These are phyloP conservation scores for Leccinum disarticulatum DNA, from an alignment of 768 basidiomycete genomes.

Conservation along the genomic window DNA sequence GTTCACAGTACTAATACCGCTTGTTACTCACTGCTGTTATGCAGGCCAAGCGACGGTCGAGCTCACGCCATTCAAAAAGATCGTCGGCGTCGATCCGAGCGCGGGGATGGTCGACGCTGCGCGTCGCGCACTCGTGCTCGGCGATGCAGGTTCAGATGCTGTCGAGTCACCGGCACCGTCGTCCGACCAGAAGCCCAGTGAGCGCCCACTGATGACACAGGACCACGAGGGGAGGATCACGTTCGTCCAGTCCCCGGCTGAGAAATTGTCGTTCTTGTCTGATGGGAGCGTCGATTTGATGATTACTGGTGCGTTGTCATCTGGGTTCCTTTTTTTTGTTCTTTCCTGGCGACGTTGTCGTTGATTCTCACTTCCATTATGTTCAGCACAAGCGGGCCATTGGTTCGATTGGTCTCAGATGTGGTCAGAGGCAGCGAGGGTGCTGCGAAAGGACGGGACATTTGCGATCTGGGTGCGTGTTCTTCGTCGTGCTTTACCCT, in stretches of 20 bases:
- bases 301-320: constrained; percentile 49
- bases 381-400: constrained; percentile 74
- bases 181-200: not conserved
- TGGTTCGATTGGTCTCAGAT: constrained; percentile 78
- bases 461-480: constrained; percentile 69
- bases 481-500: not conserved
- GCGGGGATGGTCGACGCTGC: constrained; percentile 67
- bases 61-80: constrained; percentile 54
- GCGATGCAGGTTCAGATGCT: constrained; percentile 11
- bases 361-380: constrained; percentile 42
- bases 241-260: constrained; percentile 47
- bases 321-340: constrained; percentile 34
- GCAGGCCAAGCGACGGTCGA: constrained; percentile 70
- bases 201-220: not conserved
- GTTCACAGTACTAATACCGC: too few relatives aligned
- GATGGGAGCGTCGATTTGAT: constrained; percentile 35
- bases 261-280: constrained; percentile 48
- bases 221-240: constrained; percentile 23
- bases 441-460: constrained; percentile 60
- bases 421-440: constrained; percentile 66
- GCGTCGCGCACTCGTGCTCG: constrained; percentile 17
- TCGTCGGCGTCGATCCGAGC: constrained; percentile 75
- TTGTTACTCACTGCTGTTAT: not conserved
- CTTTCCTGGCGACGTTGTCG: constrained; percentile 32
- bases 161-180: not conserved